A percentile compares a stretch with the other conserved stretches of the same genome.
Evolutionary conservation across 2,329 filamentous ascomycete genomes (phyloP).

Genomic region (Trichocomaceae sp.): DNA sequence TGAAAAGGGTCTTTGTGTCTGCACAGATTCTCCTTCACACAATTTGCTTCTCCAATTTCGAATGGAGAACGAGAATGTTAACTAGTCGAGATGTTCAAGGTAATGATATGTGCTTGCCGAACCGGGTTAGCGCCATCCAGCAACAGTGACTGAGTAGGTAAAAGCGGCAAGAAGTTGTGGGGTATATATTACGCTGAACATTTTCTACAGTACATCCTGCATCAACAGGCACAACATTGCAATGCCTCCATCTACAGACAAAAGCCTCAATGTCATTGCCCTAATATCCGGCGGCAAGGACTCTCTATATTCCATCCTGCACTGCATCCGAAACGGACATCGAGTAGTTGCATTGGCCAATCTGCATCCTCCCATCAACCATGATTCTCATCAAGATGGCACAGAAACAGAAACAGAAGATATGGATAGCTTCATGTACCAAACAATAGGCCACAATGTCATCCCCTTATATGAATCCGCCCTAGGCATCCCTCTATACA

Average conservation of each 20-base stretch:
- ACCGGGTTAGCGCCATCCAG: background rate
- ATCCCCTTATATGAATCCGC: slow-evolving; percentile 78
- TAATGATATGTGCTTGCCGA: background rate
- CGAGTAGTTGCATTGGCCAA: slow-evolving; percentile 83
- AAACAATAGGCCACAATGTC: slow-evolving; percentile 85
- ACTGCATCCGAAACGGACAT: slow-evolving; percentile 82
- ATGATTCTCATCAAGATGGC: background rate
- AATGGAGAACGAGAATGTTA: too few relatives aligned
- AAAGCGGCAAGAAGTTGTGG: slow-evolving; percentile 1
- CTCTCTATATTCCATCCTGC: slow-evolving; percentile 86
- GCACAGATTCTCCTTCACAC: too few relatives aligned
- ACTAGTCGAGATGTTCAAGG: too few relatives aligned
- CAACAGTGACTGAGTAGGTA: too few relatives aligned
- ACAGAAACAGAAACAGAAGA: slow-evolving; percentile 34
- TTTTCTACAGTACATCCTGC: slow-evolving; percentile 7
- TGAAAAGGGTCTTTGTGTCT: too few relatives aligned
- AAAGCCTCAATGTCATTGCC: slow-evolving; percentile 67
- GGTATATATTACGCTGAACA: slow-evolving; percentile 19
- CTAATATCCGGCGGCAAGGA: slow-evolving; percentile 96
- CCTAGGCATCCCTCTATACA: slow-evolving; percentile 75
- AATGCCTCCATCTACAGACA: slow-evolving; percentile 21
- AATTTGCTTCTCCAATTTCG: too few relatives aligned
- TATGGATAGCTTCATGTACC: slow-evolving; percentile 98
- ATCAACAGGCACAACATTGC: slow-evolving; percentile 19
- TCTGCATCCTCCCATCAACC: slow-evolving; percentile 56